Percentiles rank a stretch among this genome's conserved stretches.
phyloP scores from a whole-genome alignment of 257 asterid species.

The Plantago elongata region DNA sequence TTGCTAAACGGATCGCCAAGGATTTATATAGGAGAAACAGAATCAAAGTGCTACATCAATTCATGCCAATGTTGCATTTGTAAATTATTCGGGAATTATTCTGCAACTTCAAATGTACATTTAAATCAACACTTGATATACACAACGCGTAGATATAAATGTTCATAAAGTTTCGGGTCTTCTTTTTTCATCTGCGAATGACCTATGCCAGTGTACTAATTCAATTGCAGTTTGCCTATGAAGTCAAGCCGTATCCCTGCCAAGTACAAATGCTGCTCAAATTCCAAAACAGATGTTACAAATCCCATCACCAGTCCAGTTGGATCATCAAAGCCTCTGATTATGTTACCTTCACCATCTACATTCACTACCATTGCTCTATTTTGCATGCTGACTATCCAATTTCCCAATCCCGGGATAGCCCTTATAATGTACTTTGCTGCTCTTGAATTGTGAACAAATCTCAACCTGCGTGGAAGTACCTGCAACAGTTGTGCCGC shows the following conservation, averaged over 20 bases:
- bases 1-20: too few relatives aligned
- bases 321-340: constrained; percentile 57
- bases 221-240: constrained; percentile 50
- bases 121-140: too few relatives aligned
- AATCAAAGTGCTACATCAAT: too few relatives aligned
- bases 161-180: too few relatives aligned
- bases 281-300: constrained; percentile 67
- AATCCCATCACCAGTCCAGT: constrained; percentile 49
- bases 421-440: constrained; percentile 25
- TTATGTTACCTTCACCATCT: constrained; percentile 42
- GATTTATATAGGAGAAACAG: too few relatives aligned
- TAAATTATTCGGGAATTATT: too few relatives aligned
- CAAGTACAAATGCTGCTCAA: constrained; percentile 54
- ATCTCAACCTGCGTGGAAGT: constrained; percentile 25
- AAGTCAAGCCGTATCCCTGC: constrained; percentile 51
- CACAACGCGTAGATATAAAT: too few relatives aligned
- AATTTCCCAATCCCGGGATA: constrained; percentile 21
- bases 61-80: too few relatives aligned
- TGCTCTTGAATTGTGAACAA: constrained; percentile 28
- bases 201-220: too few relatives aligned
- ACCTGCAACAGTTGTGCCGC: constrained; percentile 23
- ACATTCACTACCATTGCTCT: constrained; percentile 59
- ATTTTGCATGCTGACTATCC: constrained; percentile 7
- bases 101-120: too few relatives aligned
- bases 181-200: too few relatives aligned